Evolutionary conservation across 2,329 filamentous ascomycete species (phyloP).

Genomic region (Fusarium ramigenum): DNA sequence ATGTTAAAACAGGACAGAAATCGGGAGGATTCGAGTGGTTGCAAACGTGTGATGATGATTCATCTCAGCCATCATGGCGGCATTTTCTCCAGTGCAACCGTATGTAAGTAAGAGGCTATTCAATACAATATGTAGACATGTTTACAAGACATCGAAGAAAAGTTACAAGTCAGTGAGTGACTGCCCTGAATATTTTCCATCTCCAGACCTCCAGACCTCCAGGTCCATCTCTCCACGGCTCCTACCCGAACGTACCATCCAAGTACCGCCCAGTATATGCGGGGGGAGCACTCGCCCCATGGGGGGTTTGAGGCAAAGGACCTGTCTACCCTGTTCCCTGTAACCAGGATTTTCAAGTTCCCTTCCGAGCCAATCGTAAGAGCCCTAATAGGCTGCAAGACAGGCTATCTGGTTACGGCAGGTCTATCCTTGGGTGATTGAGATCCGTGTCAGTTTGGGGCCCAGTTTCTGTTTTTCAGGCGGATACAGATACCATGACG

Average conservation of each 20-base stretch:
- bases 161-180: neutral
- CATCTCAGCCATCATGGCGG: neutral
- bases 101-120: neutral
- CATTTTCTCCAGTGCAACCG: neutral
- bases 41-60: conserved; percentile 8
- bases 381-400: neutral
- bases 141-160: neutral
- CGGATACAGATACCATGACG: neutral
- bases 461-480: neutral
- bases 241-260: neutral
- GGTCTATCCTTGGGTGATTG: conserved; percentile 19
- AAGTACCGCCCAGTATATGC: conserved; percentile 26
- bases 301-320: conserved; percentile 36
- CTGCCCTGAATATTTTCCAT: neutral
- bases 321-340: conserved; percentile 7
- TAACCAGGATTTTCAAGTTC: conserved; percentile 14
- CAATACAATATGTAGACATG: neutral
- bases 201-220: conserved; percentile 5
- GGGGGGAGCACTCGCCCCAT: conserved; percentile 19
- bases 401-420: conserved; percentile 35
- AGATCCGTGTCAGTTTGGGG: neutral
- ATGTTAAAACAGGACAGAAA: conserved; percentile 1
- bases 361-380: conserved; percentile 30
- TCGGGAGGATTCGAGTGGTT: neutral
- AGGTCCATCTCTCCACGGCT: neutral